phyloP scores from a whole-genome alignment of 805 yeast species.

The Ogataea saltuana region DNA sequence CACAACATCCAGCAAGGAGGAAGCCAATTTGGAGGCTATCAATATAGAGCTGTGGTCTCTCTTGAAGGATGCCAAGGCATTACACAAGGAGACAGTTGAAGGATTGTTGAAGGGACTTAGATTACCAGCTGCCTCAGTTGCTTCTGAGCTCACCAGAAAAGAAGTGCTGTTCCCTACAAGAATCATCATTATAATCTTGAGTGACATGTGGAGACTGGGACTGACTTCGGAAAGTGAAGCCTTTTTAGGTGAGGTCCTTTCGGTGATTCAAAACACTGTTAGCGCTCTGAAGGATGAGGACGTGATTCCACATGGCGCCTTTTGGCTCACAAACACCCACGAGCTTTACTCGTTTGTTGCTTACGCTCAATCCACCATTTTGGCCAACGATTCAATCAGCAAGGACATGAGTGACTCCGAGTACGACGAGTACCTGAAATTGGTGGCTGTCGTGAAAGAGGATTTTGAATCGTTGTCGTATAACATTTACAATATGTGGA shows the following conservation, averaged over 20 bases:
- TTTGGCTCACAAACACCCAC: constrained; percentile 96
- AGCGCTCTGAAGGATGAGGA: constrained; percentile 80
- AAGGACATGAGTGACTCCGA: constrained; percentile 88
- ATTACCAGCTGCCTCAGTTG: constrained; percentile 83
- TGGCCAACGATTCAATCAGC: constrained; percentile 76
- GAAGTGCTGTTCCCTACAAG: constrained; percentile 96
- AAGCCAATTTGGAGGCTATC: constrained; percentile 61
- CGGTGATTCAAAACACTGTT: constrained; percentile 83
- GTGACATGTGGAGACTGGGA: constrained; percentile 98
- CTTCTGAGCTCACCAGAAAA: constrained; percentile 78
- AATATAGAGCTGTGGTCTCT: constrained; percentile 73
- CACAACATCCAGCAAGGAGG: constrained; percentile 46
- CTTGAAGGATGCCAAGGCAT: constrained; percentile 65
- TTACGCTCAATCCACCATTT: constrained; percentile 89
- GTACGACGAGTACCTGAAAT: constrained; percentile 82
- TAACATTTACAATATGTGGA: constrained; percentile 95
- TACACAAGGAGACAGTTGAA: constrained; percentile 82
- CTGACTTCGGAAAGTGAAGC: constrained; percentile 89
- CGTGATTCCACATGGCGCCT: constrained; percentile 88
- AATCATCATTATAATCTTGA: constrained; percentile 83
- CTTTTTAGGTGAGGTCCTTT: constrained; percentile 84
- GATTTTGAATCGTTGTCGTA: constrained; percentile 91
- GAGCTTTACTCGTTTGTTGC: constrained; percentile 93
- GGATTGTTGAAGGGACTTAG: constrained; percentile 82
- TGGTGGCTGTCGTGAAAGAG: constrained; percentile 88